A percentile compares a stretch with the other conserved stretches of the same genome.
Evolutionary conservation across 2,329 filamentous ascomycete species (phyloP).

Genomic region (Zalaria obscura): DNA sequence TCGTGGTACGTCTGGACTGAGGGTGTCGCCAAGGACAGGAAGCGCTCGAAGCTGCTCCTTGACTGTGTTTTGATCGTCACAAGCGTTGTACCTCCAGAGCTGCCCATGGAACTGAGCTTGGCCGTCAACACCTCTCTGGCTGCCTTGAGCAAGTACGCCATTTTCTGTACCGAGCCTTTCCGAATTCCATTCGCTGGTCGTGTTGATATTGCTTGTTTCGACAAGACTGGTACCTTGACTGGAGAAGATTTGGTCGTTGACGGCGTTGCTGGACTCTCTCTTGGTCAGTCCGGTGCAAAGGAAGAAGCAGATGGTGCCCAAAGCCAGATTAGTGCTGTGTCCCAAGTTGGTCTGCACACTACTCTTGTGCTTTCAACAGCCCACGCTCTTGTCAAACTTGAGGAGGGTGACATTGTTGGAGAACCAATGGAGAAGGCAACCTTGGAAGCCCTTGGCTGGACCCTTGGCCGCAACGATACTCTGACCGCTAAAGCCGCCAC

Average conservation of each 20-base stretch:
- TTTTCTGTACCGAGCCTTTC: constrained; percentile 98
- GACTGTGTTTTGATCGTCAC: constrained; percentile 97
- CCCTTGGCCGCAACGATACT: constrained; percentile 75
- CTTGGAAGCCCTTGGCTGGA: constrained; percentile 77
- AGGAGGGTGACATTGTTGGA: constrained; percentile 92
- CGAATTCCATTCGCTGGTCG: constrained; percentile 92
- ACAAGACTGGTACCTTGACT: constrained; percentile 94
- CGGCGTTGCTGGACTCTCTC: constrained; percentile 77
- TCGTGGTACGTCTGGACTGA: constrained; percentile 99
- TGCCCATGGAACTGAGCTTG: constrained; percentile 94
- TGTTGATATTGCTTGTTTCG: constrained; percentile 92
- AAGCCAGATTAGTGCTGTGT: constrained; percentile 59
- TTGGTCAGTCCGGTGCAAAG: constrained; percentile 53
- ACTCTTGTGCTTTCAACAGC: constrained; percentile 89
- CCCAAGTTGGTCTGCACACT: constrained; percentile 61
- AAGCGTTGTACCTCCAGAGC: constrained; percentile 92
- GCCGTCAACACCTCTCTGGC: constrained; percentile 96
- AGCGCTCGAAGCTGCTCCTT: constrained; percentile 90
- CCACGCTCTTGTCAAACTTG: constrained; percentile 87
- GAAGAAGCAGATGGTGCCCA: constrained; percentile 71
- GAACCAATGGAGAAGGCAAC: constrained; percentile 99
- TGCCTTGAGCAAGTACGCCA: constrained; percentile 85
- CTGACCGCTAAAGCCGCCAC: constrained; percentile 52
- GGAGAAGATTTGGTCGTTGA: constrained; percentile 95
- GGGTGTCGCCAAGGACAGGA: constrained; percentile 84